Conservation (phyloP, 495 filamentous ascomycete genomes). For the Clohesyomyces aquaticus region DNA sequence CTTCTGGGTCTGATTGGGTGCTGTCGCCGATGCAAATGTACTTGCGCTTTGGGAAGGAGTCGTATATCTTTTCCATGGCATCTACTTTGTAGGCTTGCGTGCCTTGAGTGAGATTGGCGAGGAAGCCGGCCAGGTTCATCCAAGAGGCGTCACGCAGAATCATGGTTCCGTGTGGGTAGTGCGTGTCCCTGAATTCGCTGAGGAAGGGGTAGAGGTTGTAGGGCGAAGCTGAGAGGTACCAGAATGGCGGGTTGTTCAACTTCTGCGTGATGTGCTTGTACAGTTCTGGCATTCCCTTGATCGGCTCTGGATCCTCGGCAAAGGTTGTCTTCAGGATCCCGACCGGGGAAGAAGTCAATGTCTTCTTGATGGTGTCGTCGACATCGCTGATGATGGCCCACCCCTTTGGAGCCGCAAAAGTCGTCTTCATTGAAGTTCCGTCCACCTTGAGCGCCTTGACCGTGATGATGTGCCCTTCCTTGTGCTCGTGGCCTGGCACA, state of each 20-base stretch:
- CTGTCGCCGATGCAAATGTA: conserved; percentile 87
- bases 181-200: conserved; percentile 64
- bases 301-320: conserved; percentile 68
- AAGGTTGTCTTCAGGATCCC: conserved; percentile 86
- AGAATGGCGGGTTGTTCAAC: conserved; percentile 70
- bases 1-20: conserved; percentile 89
- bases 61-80: conserved; percentile 73
- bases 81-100: conserved; percentile 88
- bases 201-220: conserved; percentile 95
- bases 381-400: conserved; percentile 92
- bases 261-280: conserved; percentile 66
- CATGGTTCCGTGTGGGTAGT: conserved; percentile 78
- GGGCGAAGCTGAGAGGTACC: conserved; percentile 92
- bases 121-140: conserved; percentile 80
- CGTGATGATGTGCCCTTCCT: conserved; percentile 42
- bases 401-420: conserved; percentile 74
- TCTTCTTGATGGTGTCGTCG: conserved; percentile 95
- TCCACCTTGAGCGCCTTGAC: conserved; percentile 52
- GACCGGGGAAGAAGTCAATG: conserved; percentile 74
- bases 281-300: conserved; percentile 81
- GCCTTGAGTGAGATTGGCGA: conserved; percentile 76
- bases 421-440: conserved; percentile 59
- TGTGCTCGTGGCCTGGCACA: conserved; percentile 44
- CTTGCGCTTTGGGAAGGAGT: conserved; percentile 74
- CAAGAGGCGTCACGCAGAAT: conserved; percentile 85